Evolutionary conservation across 352 stramenopile species (phyloP), one percentile per base, ranked within the genome.

Genomic region (Phytophthora fragariaefolia): DNA sequence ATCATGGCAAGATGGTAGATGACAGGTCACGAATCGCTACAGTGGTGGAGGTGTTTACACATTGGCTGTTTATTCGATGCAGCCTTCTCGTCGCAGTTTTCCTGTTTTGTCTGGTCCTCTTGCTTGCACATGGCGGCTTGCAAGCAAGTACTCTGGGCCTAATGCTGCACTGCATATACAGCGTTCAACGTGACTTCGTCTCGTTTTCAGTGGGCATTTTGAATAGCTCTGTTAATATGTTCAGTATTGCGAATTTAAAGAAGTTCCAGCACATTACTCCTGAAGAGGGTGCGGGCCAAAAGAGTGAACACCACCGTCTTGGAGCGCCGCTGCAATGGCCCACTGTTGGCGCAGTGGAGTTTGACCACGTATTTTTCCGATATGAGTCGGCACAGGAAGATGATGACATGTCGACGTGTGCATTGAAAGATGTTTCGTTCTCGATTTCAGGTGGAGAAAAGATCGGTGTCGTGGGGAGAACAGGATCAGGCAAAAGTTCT

Each of bases 361-460:
- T 98, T 69, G 71, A 95, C 12, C 71, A 93, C 56, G 89, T 98
- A 13, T 84, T 63, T 22, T 74, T 97, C 46, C 66, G 87, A 24
- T 98, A 98, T 73, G 75, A 92, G 24, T 50, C 30, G 4, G 46
- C 18, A 4, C 42, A 51, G 8, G 32, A 58, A 17, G 71, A 92
- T 20, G 73, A 76, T 24, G 92, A 66, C 10, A 55, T 63, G 13
- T 53, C 66, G 28, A 61, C 71, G 7, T 69, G 77, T 47, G 72
- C 72, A 20, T 68, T 91, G 18, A 75, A 83, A 48, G 66, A 85
- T 17, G 73, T 90, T 15, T 82, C 48, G 4, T 87, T 89, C 22
- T 70, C 66, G 6, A 71, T 91, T 32, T 46, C 56, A 27, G 67
- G 68, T 17, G 77, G 82, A 1, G 68, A 87, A 42, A 87, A 83